These are phyloP conservation scores for Cornus kousa DNA, from an alignment of 148 eudicot genomes.

Conservation along the genomic window DNA sequence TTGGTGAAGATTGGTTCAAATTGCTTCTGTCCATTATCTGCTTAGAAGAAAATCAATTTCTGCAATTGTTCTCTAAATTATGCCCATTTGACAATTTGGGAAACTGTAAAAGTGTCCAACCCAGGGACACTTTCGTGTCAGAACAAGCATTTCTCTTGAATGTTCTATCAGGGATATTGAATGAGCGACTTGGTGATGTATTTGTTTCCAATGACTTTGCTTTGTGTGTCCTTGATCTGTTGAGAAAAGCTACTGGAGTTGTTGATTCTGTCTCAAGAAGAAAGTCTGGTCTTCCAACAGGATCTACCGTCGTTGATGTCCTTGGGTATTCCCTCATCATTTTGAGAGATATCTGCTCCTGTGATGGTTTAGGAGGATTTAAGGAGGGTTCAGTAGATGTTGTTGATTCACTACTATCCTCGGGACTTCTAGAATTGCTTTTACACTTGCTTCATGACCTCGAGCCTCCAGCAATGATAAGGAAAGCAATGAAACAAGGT, in stretches of 20 bases:
- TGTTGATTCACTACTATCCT: constrained; percentile 40
- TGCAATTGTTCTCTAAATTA: constrained; percentile 39
- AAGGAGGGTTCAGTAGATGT: constrained; percentile 23
- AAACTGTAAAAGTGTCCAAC: constrained; percentile 18
- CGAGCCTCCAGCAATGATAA: constrained; percentile 74
- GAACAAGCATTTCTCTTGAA: constrained; percentile 64
- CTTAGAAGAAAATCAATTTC: constrained; percentile 50
- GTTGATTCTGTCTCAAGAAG: constrained; percentile 38
- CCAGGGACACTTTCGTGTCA: constrained; percentile 26
- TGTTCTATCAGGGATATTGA: constrained; percentile 55
- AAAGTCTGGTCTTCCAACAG: constrained; percentile 55
- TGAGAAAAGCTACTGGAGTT: constrained; percentile 36
- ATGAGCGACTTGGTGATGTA: constrained; percentile 51
- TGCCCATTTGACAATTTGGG: constrained; percentile 11
- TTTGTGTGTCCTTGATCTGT: constrained; percentile 39
- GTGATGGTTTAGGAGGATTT: constrained; percentile 18
- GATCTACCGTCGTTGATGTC: constrained; percentile 48
- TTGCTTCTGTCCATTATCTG: constrained; percentile 68
- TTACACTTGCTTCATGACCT: constrained; percentile 58
- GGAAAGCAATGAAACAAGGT: constrained; percentile 46
- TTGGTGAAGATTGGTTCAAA: constrained; percentile 73
- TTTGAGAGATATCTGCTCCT: constrained; percentile 77
- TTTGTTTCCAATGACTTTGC: constrained; percentile 41
- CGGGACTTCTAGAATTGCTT: constrained; percentile 67
- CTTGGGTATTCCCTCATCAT: constrained; percentile 71